Evolutionary conservation across 169 alveolate genomes (phyloP).

Genomic region (Neospora caninum): DNA sequence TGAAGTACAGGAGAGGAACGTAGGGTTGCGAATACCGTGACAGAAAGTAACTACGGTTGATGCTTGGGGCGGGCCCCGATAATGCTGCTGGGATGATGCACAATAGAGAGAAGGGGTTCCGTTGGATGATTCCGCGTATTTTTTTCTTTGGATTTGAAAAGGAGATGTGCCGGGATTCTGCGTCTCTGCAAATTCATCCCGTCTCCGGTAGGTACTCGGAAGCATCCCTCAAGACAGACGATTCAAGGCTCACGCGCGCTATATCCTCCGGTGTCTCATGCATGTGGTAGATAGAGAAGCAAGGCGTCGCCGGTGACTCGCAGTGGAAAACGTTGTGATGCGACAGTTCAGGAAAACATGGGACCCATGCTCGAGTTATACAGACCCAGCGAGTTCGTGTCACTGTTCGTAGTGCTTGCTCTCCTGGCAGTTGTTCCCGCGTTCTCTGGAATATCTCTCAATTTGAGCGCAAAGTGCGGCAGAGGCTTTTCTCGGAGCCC

Average conservation of each 20-base stretch:
- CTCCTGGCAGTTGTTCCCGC: too few species aligned
- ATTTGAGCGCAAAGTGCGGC: too few species aligned
- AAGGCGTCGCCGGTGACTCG: not conserved
- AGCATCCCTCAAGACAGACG: not conserved
- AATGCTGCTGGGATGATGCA: not conserved
- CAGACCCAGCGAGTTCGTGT: not conserved
- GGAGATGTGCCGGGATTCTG: not conserved
- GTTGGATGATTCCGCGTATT: not conserved
- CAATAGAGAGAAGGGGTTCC: not conserved
- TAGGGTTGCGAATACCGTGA: not conserved
- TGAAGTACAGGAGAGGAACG: not conserved
- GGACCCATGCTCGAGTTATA: not conserved
- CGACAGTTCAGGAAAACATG: not conserved
- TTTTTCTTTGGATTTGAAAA: not conserved
- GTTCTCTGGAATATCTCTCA: too few species aligned
- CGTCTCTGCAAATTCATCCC: not conserved
- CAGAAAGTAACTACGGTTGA: not conserved
- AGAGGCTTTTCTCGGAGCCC: too few species aligned
- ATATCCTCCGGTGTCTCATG: not conserved
- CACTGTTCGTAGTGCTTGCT: not conserved
- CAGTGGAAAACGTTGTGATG: not conserved
- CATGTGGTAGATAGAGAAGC: not conserved
- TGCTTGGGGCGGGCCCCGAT: not conserved
- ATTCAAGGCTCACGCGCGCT: not conserved
- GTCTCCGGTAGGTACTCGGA: not conserved